Base-by-base conservation (phyloP, 495 filamentous ascomycete species). In the Aspergillus conjunctus region DNA sequence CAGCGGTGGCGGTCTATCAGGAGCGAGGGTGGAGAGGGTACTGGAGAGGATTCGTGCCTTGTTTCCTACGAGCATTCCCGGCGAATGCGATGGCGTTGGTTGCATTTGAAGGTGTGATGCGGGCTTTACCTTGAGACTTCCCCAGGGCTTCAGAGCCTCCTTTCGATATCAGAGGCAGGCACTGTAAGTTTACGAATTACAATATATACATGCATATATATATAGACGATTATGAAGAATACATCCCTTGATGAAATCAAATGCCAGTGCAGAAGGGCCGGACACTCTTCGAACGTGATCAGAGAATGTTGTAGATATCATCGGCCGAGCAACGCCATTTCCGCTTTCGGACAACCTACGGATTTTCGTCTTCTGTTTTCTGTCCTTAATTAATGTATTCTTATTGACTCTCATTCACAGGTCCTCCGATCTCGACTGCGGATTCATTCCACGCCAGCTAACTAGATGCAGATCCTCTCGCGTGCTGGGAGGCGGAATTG, bases 71-170 rank as follows among this genome's bases (percentile, higher is more conserved):
- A 68, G 94, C 94, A 12, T 98, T 98, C 73, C 94, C 94, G 49
- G 94, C 94, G 51, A 98, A 98, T 79, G 93, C 93, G 1, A 87
- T 93, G 84, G 93, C 93, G 10, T 69, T 98, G 71, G 85, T 96
- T 58, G 93, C 90, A 37, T 97, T 96, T 80, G 93, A 98, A 74
- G 91, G 86, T 9, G 91, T 89, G 54, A 95, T 97, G 92, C 83
- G 93, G 65, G 76, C 78, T 50, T 77, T 97, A 71, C 88, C 89
- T 17, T 78, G 60, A 69, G 22, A 30, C 32, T 55, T 17, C 11
- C 4, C 8, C 51, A 15, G 26, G 15, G 14, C 54, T 20, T 43
- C 6, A 5, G 17, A 14, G 14, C 39, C 10, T 43, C 12, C 5
- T 43, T 12, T 43, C 17, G 39, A 17, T 43, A 15, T 43, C 17